Evolutionary conservation across 2,329 filamentous ascomycete genomes (phyloP).

Genomic region (Aplosporella prunicola): DNA sequence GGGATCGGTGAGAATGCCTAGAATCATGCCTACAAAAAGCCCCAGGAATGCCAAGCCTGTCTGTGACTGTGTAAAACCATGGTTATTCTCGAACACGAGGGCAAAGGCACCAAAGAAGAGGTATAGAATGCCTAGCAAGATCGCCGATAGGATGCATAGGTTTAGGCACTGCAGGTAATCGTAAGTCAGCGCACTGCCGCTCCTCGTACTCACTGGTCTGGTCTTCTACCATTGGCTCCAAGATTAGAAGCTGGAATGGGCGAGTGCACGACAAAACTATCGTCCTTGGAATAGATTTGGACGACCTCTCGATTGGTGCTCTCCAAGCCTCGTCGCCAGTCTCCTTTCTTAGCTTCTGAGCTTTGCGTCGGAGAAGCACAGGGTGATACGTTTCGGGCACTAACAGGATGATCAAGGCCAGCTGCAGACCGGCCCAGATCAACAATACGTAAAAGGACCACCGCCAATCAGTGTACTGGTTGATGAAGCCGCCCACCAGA

Average conservation of each 20-base stretch:
- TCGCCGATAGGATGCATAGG: conserved; percentile 72
- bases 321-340: conserved; percentile 70
- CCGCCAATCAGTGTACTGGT: conserved; percentile 58
- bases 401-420: conserved; percentile 55
- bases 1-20: conserved; percentile 53
- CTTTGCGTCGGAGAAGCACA: conserved; percentile 64
- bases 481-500: conserved; percentile 70
- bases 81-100: conserved; percentile 63
- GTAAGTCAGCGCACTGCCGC: conserved; percentile 3
- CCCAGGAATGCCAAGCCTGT: conserved; percentile 70
- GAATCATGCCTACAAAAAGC: conserved; percentile 57
- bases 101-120: conserved; percentile 86
- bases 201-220: too few relatives aligned
- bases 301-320: conserved; percentile 65
- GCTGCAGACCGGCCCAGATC: conserved; percentile 63
- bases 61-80: conserved; percentile 72
- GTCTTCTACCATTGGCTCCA: conserved; percentile 64
- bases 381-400: conserved; percentile 82
- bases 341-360: conserved; percentile 56
- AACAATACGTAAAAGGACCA: conserved; percentile 62
- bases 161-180: conserved; percentile 46
- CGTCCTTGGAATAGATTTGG: conserved; percentile 54
- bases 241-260: conserved; percentile 67
- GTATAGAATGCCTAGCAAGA: conserved; percentile 81
- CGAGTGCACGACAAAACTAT: conserved; percentile 46